Base-by-base conservation (phyloP, 768 basidiomycete species). In the Boletus vinaceobasis region DNA sequence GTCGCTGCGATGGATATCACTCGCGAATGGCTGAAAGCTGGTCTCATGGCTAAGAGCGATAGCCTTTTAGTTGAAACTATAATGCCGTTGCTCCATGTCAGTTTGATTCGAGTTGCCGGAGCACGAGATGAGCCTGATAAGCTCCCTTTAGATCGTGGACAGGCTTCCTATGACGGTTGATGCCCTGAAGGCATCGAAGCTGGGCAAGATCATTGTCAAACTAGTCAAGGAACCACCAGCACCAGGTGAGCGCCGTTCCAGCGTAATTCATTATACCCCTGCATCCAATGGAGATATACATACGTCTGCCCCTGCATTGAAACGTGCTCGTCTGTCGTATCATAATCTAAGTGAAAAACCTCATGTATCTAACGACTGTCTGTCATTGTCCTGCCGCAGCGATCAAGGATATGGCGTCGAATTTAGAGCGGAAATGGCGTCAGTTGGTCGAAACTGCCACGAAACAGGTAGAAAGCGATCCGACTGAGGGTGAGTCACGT, bases 351-450 rank as follows among this genome's bases (percentile, higher is more conserved):
- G 60, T 52, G 60, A 60, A 66, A 58, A 65, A 60, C 58, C 43
- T 63, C 64, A 75, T 84, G 79, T 86, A 86, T 88, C 86, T 90
- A 84, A 90, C 87, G 66, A 72, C 65, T 53, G 64, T 70, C 73
- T 67, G 69, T 64, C 70, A 65, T 72, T 73, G 71, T 68, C 62
- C 64, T 59, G 60, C 60, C 60, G 71, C 79, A 93, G 90, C 90
- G 75, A 82, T 90, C 86, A 89, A 91, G 85, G 90, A 93, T 76
- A 90, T 93, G 88, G 90, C 90, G 64, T 83, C 82, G 69, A 91
- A 90, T 76, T 78, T 93, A 76, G 89, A 90, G 74, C 83, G 83
- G 65, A 85, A 84, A 76, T 93, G 90, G 91, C 83, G 88, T 54
- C 75, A 75, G 58, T 74, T 89, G 70, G 75, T 87, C 45, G 76